Percentiles rank a stretch among this genome's conserved stretches.
Evolutionary conservation across 1,139 yeast genomes (phyloP).

Genomic region (Suhomyces choctaworum): DNA sequence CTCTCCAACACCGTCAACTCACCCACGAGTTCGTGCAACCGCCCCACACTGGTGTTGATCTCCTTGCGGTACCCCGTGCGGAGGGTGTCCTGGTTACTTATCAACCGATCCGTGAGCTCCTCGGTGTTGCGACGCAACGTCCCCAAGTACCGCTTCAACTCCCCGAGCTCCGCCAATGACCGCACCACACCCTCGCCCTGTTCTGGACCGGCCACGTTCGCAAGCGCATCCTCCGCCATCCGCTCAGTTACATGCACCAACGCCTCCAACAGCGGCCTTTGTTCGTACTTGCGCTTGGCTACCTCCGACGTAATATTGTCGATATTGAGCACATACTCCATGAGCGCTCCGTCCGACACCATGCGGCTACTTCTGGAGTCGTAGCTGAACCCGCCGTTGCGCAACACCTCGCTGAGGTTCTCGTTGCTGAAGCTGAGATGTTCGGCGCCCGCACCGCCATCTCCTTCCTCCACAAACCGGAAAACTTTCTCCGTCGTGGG

Average conservation of each 20-base stretch:
- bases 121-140: conserved; percentile 13
- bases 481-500: conserved; percentile 13
- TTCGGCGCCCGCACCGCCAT: not conserved
- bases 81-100: conserved; percentile 19
- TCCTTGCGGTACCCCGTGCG: conserved; percentile 26
- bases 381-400: conserved; percentile 28
- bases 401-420: conserved; percentile 20
- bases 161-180: conserved; percentile 14
- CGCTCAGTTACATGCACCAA: conserved; percentile 8
- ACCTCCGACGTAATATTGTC: conserved; percentile 32
- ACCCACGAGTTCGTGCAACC: conserved; percentile 29
- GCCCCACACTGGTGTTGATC: conserved; percentile 30
- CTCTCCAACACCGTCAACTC: conserved; percentile 30
- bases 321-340: conserved; percentile 34
- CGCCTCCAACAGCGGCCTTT: conserved; percentile 10
- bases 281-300: conserved; percentile 9
- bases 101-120: conserved; percentile 18
- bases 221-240: conserved; percentile 9
- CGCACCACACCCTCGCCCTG: conserved; percentile 7
- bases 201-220: conserved; percentile 5
- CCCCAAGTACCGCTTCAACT: conserved; percentile 15
- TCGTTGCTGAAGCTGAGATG: conserved; percentile 12
- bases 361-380: conserved; percentile 17
- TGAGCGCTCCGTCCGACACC: conserved; percentile 29
- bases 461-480: conserved; percentile 8